Evolutionary conservation across 352 stramenopile species (phyloP).

Genomic region (Phytopythium montanum): DNA sequence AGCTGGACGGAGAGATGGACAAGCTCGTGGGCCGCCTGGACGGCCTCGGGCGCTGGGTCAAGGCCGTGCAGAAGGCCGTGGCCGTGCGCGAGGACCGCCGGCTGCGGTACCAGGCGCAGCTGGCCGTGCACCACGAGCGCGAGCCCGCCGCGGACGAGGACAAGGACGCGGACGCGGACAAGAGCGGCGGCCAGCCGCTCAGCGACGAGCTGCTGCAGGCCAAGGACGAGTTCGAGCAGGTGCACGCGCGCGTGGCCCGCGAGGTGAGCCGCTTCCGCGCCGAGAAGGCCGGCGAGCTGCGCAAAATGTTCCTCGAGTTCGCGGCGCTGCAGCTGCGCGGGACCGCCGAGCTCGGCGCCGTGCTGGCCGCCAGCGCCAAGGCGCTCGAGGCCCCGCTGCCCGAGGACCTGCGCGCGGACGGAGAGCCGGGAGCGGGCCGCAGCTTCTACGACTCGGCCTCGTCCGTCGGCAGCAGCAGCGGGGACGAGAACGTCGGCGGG

Average conservation of each 20-base stretch:
- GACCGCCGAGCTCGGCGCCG: conserved; percentile 45
- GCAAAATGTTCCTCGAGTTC: conserved; percentile 73
- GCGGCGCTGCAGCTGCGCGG: conserved; percentile 47
- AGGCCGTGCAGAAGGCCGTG: conserved; percentile 62
- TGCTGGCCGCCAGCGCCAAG: conserved; percentile 37
- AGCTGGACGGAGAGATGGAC: conserved; percentile 73
- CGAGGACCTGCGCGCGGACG: conserved; percentile 27
- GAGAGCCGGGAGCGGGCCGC: conserved; percentile 13
- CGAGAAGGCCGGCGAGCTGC: conserved; percentile 71
- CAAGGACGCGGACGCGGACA: conserved; percentile 12
- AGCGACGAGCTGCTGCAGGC: conserved; percentile 55
- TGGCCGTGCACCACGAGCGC: conserved; percentile 53
- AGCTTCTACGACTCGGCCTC: conserved; percentile 39
- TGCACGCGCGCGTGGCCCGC: conserved; percentile 72
- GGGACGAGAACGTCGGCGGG: conserved; percentile 23
- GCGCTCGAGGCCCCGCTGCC: conserved; percentile 44
- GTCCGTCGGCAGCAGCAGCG: conserved; percentile 38
- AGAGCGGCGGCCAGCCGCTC: conserved; percentile 19
- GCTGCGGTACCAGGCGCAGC: conserved; percentile 72
- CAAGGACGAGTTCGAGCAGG: conserved; percentile 71
- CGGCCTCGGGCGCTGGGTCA: conserved; percentile 73
- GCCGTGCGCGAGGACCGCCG: conserved; percentile 77
- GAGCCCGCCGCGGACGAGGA: not conserved
- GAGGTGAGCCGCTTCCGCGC: conserved; percentile 70
- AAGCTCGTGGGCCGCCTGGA: conserved; percentile 59